phyloP scores from a whole-genome alignment of 495 filamentous ascomycete genomes.

The Neurospora sp. region DNA sequence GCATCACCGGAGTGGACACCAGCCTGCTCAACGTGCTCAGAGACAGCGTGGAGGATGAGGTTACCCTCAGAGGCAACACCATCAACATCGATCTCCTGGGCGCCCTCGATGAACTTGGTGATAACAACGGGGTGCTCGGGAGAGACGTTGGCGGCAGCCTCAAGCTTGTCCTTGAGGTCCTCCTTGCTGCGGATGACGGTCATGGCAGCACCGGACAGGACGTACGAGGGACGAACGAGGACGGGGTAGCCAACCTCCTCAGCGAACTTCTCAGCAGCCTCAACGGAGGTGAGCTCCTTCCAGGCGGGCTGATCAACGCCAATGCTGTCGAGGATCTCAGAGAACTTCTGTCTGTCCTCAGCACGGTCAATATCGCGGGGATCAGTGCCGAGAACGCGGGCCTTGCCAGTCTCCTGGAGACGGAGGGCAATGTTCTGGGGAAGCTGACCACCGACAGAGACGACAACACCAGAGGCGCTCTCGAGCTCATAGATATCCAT shows the following conservation, averaged over 20 bases:
- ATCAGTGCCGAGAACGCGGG: constrained; percentile 83
- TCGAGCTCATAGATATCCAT: constrained; percentile 99
- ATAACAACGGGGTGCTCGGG: constrained; percentile 97
- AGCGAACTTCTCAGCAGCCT: constrained; percentile 79
- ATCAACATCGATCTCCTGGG: constrained; percentile 96
- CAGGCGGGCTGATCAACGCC: constrained; percentile 91
- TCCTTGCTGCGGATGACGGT: constrained; percentile 92
- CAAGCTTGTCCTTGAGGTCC: constrained; percentile 82
- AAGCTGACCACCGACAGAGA: constrained; percentile 90
- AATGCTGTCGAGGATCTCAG: constrained; percentile 90
- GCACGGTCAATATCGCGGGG: constrained; percentile 93
- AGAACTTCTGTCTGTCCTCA: constrained; percentile 97
- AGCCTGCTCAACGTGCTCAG: constrained; percentile 94
- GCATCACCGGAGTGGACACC: constrained; percentile 98
- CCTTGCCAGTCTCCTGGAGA: constrained; percentile 82
- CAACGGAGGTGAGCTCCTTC: constrained; percentile 91
- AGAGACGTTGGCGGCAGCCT: constrained; percentile 85
- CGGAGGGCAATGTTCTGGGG: constrained; percentile 95
- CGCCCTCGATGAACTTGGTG: constrained; percentile 96
- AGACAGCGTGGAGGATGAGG: constrained; percentile 87
- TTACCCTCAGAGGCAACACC: constrained; percentile 80
- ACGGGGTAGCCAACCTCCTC: constrained; percentile 86
- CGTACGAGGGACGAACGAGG: constrained; percentile 90
- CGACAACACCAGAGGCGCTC: constrained; percentile 75
- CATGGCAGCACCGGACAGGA: constrained; percentile 96